Evolutionary conservation across 1,284 basidiomycete species (phyloP), one percentile per base, ranked within the genome.

Genomic region (Filobasidium uniguttulatum): DNA sequence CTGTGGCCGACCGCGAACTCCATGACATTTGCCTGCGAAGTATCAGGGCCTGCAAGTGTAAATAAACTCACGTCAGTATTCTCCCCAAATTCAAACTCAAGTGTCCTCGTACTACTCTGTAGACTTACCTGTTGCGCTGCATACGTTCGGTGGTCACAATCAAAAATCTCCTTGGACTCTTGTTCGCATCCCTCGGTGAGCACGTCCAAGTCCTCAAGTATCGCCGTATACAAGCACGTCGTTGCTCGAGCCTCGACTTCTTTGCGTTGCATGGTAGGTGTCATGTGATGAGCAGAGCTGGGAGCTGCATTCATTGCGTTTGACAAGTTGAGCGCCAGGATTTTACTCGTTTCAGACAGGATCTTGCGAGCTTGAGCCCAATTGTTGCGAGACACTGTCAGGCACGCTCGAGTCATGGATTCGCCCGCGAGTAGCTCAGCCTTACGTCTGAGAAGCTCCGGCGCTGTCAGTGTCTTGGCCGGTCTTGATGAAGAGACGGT

Each of bases 351-450:
- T 73, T 93, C 89, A 44, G 77, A 77, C 65, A 94, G 76, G 50
- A 94, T 82, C 59, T 83, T 82, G 60, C 83, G 80, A 1, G 90
- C 90, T 57, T 89, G 85, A 0, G 77, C 73, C 66, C 80, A 85
- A 65, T 91, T 91, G 62, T 85, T 80, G 59, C 87, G 74, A 17
- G 84, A 84, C 41, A 93, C 87, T 26, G 93, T 76, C 20, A 94
- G 82, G 23, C 96, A 75, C 7, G 85, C 83, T 19, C 90, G 81
- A 1, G 87, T 90, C 62, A 94, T 85, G 86, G 94, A 94, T 68
- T 96, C 90, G 25, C 82, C 83, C 12, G 85, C 82, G 25, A 94
- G 76, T 5, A 94, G 77, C 70, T 96, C 90, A 84, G 93, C 91
- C 26, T 90, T 73, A 34, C 90, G 76, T n/a, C 88, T 78, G 22